Percentiles rank a stretch among this genome's conserved stretches.
Evolutionary conservation across 2,329 filamentous ascomycete species (phyloP).

Genomic region (Diplodia scrobiculata): DNA sequence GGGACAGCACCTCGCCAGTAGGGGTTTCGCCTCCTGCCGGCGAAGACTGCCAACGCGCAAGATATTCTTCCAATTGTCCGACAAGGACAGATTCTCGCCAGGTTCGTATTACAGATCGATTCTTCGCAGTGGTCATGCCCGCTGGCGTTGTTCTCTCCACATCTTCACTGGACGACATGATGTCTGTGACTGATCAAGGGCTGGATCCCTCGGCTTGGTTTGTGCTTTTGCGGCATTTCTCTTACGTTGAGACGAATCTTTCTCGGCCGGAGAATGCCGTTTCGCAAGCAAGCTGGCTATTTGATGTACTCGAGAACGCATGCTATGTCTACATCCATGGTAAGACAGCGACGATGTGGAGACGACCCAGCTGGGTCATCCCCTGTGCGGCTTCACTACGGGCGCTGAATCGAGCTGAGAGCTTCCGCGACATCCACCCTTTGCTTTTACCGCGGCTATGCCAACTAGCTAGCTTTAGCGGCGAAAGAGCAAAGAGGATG

Average conservation of each 20-base stretch:
- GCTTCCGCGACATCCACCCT: constrained; percentile 53
- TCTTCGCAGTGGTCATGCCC: constrained; percentile 17
- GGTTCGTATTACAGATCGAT: constrained; percentile 30
- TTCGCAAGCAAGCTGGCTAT: not conserved
- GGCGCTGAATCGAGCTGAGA: constrained; percentile 61
- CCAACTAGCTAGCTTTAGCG: too few species aligned
- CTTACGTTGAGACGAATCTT: not conserved
- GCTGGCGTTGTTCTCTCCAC: not conserved
- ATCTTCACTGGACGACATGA: not conserved
- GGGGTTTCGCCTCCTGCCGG: not conserved
- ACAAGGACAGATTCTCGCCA: constrained; percentile 8
- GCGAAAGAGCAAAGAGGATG: constrained; percentile 17
- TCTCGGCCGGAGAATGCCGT: constrained; percentile 4
- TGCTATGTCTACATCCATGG: not conserved
- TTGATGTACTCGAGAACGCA: not conserved
- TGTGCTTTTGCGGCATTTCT: not conserved
- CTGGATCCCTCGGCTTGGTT: not conserved
- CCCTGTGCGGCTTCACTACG: constrained; percentile 71
- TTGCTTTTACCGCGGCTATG: not conserved
- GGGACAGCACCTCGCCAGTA: not conserved
- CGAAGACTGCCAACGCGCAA: not conserved
- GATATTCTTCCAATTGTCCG: not conserved
- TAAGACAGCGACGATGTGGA: constrained; percentile 3
- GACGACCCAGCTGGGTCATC: constrained; percentile 8
- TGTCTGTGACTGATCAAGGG: not conserved